These are phyloP conservation scores for Leccinum subgranulosum DNA, from an alignment of 768 basidiomycete species.

Conservation along the genomic window DNA sequence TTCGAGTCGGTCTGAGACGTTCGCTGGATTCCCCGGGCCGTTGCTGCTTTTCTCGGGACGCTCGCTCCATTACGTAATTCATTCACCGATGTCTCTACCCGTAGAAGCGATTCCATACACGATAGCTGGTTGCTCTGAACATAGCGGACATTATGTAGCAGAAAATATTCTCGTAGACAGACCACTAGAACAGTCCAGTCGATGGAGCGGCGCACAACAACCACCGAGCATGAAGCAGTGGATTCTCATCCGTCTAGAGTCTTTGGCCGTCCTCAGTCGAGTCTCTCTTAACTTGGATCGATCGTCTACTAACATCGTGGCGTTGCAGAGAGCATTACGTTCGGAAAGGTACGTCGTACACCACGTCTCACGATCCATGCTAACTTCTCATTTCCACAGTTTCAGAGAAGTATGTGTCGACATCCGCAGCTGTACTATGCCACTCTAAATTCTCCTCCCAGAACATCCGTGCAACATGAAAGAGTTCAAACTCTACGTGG, in stretches of 20 bases:
- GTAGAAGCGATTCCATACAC: slow-evolving; percentile 41
- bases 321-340: slow-evolving; percentile 61
- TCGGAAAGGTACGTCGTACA: slow-evolving; percentile 62
- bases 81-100: neutral
- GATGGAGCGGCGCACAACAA: slow-evolving; percentile 74
- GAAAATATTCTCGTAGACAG: slow-evolving; percentile 67
- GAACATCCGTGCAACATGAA: slow-evolving; percentile 86
- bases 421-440: neutral
- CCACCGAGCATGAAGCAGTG: slow-evolving; percentile 59
- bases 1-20: too few relatives aligned
- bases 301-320: slow-evolving; percentile 8
- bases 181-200: slow-evolving; percentile 60
- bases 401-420: slow-evolving; percentile 27
- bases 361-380: neutral
- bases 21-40: too few relatives aligned
- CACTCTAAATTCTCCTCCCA: slow-evolving; percentile 23
- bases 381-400: slow-evolving; percentile 5
- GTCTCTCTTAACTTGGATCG: slow-evolving; percentile 16
- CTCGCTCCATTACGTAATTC: too few relatives aligned
- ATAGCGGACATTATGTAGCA: slow-evolving; percentile 65
- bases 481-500: slow-evolving; percentile 72
- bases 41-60: too few relatives aligned
- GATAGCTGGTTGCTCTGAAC: slow-evolving; percentile 62
- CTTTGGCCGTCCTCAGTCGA: slow-evolving; percentile 63
- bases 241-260: slow-evolving; percentile 65